Base-by-base conservation (phyloP, 192 early-diverging fungal species). In the Coemansia reversa region DNA sequence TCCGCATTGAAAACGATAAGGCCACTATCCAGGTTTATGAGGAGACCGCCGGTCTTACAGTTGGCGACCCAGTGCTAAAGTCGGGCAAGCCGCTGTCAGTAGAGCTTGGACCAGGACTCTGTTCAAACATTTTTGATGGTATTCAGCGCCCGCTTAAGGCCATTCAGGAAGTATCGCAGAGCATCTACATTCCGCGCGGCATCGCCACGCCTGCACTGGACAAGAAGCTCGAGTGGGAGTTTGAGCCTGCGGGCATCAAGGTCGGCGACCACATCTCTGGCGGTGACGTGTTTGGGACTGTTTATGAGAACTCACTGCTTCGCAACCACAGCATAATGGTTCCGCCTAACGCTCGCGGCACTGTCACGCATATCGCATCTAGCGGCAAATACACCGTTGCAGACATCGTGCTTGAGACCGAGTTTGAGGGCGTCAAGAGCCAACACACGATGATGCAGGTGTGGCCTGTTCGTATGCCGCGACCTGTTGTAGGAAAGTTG, bases 1-100 rank as follows among this genome's bases (percentile, higher is more conserved):
- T 99, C 83, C 93, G 96, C 84, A 93, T 99, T 67, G 98, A 99
- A 47, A 90, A 93, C 62, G 93, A 98, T 79, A 99, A 99, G 85
- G 94, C 95, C n/a, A 98, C 98, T 23, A 90, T 99, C 68, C 98
- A 99, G 83, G 98, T 99, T 22, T 99, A 99, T 85, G 98, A 99
- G 68, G 98, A 99, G 76, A 99, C 98, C 51, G 95, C 94, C 39
- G 98, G 98, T 62, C 83, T 99, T 60, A 98, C 94, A 23, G 95
- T 99, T 52, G 98, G 98, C 45, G 98, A 99, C 85, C 98, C 98
- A 7, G 98, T 99, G 32, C 87, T 99, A 27, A 88, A 90, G 76
- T 96, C 98, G 42, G 95, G 98, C 63, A 96, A 97, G 80, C 98
- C 98, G 27, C 82, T 99, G 59, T 98, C 96, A 1, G 96, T 97